Conservation (phyloP, 2,329 filamentous ascomycete genomes). For the Polytolypa hystricis region DNA sequence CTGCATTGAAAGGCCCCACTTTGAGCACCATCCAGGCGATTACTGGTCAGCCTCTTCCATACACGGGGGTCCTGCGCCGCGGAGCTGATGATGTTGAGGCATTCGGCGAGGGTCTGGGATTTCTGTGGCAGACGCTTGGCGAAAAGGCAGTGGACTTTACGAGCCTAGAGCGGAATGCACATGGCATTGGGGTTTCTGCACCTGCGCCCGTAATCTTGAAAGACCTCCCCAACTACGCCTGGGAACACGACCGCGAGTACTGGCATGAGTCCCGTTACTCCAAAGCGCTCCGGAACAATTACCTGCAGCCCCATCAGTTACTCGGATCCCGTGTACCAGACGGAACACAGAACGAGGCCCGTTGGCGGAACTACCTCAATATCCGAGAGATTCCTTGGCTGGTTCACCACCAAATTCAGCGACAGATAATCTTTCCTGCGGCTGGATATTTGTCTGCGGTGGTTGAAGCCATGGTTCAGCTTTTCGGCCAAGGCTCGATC, state of each 20-base stretch:
- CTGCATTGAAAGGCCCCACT: conserved; percentile 16
- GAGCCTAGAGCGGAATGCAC: conserved; percentile 31
- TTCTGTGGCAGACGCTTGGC: conserved; percentile 9
- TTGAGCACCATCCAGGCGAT: conserved; percentile 5
- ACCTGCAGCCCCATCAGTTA: conserved; percentile 13
- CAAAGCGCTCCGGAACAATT: conserved; percentile 13
- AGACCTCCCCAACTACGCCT: conserved; percentile 20
- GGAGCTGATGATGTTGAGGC: conserved; percentile 10
- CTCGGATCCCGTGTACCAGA: conserved; percentile 19
- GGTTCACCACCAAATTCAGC: too few species aligned
- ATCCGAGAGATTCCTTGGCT: too few species aligned
- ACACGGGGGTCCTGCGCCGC: conserved; percentile 10
- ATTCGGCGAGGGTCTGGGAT: conserved; percentile 14
- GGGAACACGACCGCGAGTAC: conserved; percentile 14
- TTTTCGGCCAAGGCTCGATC: too few species aligned
- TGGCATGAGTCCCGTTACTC: conserved; percentile 18
- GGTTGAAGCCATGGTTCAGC: too few species aligned
- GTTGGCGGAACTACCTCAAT: too few species aligned
- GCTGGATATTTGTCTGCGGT: too few species aligned
- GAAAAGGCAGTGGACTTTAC: conserved; percentile 10
- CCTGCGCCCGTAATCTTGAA: conserved; percentile 18
- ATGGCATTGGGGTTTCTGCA: conserved; percentile 37
- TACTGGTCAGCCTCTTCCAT: conserved; percentile 5
- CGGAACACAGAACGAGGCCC: too few species aligned
- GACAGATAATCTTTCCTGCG: too few species aligned